Base-by-base conservation (phyloP, 2,329 filamentous ascomycete species). In the Lachnellula occidentalis region DNA sequence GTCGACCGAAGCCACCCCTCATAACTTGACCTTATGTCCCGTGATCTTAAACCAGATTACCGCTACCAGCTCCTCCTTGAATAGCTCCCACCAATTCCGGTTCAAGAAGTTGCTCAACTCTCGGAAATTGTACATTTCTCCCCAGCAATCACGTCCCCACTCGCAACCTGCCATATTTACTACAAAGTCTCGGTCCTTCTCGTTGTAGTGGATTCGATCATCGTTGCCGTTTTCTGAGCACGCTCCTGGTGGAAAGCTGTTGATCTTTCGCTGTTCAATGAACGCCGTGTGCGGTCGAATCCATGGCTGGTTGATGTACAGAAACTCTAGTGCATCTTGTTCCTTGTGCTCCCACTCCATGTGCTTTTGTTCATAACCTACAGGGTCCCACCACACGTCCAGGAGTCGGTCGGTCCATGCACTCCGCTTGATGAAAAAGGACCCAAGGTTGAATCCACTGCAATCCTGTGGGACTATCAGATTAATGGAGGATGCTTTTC, bases 321-420 rank as follows among this genome's bases (percentile, higher is more conserved):
- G 78, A 73, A 95, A 88, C 73, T 96, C 92, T 42, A 99, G 76
- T 1, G 92, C 90, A 68, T 97, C 92, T 73, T 99, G 94, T 71
- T 99, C 94, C 71, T 97, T 97, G 77, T 99, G 94, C 67, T 94
- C 92, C 94, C 94, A 99, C 59, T 94, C 83, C 92, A 96, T 96
- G 71, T 99, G 94, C 70, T 91, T 95, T 73, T 99, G 94, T 73
- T 99, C 94, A 71, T 99, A 99, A 54, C 87, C 84, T 31, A 97
- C 92, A 0, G 94, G 94, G 67, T 99, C 94, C 94, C 94, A 99
- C 94, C 94, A 99, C 50, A 96, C 81, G 67, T 99, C 94, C 36
- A 99, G 81, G 17, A 99, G 75, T 4, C 90, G 86, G 66, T 97
- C 92, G 0, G 92, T 90, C 90, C 92, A 99, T 24, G 84, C 77